These are phyloP conservation scores for Curvularia sp. DNA, from an alignment of 2,329 filamentous ascomycete genomes.

Conservation along the genomic window DNA sequence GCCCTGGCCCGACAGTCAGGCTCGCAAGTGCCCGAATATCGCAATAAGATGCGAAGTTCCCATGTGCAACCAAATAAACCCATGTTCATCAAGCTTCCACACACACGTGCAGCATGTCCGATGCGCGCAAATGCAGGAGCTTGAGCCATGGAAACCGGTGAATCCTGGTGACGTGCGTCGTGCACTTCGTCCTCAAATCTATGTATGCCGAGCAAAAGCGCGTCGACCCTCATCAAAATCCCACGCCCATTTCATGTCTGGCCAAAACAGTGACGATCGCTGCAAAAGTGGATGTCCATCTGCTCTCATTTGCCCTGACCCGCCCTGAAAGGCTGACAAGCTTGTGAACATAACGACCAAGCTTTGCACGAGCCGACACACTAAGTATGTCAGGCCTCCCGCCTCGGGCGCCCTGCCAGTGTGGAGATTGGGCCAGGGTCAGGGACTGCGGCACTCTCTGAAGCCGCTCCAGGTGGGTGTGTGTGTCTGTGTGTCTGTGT, in stretches of 20 bases:
- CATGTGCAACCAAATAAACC: conserved; percentile 21
- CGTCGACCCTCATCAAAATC: conserved; percentile 23
- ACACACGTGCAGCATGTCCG: conserved; percentile 6
- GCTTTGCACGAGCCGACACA: conserved; percentile 33
- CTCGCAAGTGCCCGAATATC: conserved; percentile 29
- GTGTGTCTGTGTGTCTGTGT: background rate
- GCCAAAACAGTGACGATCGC: conserved; percentile 8
- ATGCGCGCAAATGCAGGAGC: conserved; percentile 22
- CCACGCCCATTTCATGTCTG: conserved; percentile 8
- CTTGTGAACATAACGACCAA: conserved; percentile 44
- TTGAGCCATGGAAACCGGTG: conserved; percentile 23
- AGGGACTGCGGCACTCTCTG: conserved; percentile 32
- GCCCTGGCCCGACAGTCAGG: conserved; percentile 29
- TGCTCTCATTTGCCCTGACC: conserved; percentile 23
- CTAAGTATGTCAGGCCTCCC: conserved; percentile 38
- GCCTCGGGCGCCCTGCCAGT: conserved; percentile 27
- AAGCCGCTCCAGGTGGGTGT: conserved; percentile 23
- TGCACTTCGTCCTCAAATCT: conserved; percentile 22
- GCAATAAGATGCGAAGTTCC: conserved; percentile 21
- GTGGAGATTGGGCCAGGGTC: conserved; percentile 45
- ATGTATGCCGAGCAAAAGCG: conserved; percentile 15
- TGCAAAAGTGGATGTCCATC: conserved; percentile 15
- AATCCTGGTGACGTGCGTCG: conserved; percentile 24
- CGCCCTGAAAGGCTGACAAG: conserved; percentile 31
- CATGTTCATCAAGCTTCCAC: conserved; percentile 9